Conservation (phyloP, 106 monocot species). For the Acorus gramineus region DNA sequence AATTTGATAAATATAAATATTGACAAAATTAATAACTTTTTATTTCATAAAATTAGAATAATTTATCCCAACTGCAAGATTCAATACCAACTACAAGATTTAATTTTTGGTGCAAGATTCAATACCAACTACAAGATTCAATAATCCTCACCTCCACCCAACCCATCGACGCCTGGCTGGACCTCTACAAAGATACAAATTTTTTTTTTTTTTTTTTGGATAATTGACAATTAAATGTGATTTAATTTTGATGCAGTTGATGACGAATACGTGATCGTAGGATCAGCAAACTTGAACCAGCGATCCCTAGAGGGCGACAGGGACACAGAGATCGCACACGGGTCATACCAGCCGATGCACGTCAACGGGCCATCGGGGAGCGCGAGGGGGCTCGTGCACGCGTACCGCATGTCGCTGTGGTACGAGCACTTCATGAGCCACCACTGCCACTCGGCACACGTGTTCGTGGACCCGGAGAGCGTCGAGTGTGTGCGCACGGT, state of each 20-base stretch:
- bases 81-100: no score
- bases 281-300: constrained; percentile 70
- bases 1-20: no score
- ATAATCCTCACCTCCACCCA: constrained; percentile 21
- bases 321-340: constrained; percentile 58
- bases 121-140: no score
- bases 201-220: no score
- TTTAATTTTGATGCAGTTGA: constrained; percentile 29
- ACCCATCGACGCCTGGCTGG: constrained; percentile 31
- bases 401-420: constrained; percentile 60
- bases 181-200: constrained; percentile 26
- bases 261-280: constrained; percentile 64
- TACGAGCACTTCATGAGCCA: constrained; percentile 56
- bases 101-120: no score
- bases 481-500: constrained; percentile 43
- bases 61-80: no score
- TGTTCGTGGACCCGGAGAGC: constrained; percentile 44
- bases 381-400: constrained; percentile 32
- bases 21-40: no score
- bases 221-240: no score
- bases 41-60: no score
- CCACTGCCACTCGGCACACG: not conserved
- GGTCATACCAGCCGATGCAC: constrained; percentile 50
- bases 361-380: constrained; percentile 13
- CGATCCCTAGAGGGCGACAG: constrained; percentile 57